These are phyloP conservation scores for Larix kaempferi DNA, from an alignment of 75 land plant species.

Conservation along the genomic window DNA sequence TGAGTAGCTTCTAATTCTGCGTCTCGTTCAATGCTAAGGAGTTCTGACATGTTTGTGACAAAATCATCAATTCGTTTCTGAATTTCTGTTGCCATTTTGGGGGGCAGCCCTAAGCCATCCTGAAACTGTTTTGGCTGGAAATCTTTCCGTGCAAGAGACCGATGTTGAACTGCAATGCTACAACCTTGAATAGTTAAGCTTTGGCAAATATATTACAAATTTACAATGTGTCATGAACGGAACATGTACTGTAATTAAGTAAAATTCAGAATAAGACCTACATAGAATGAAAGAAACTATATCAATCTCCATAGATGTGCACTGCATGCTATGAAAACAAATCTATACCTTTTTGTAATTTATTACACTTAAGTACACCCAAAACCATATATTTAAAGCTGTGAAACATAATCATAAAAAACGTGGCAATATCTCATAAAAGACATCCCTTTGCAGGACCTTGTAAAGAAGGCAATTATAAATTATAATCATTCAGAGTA, in stretches of 20 bases:
- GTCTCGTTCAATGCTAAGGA: slow-evolving; percentile 76
- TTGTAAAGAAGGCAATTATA: not conserved
- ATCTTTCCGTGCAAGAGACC: slow-evolving; percentile 44
- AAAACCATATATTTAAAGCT: not conserved
- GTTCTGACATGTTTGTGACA: slow-evolving; percentile 51
- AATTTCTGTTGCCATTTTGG: slow-evolving; percentile 43
- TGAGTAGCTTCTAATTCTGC: slow-evolving; percentile 84
- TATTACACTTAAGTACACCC: not conserved
- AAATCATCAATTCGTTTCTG: slow-evolving; percentile 68
- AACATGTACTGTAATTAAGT: not conserved
- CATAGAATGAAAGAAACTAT: not conserved
- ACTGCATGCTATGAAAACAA: not conserved
- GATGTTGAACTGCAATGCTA: slow-evolving; percentile 54
- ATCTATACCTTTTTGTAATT: not conserved
- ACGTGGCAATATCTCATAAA: not conserved
- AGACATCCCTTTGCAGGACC: not conserved
- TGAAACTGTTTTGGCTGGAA: slow-evolving; percentile 37
- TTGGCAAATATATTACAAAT: not conserved
- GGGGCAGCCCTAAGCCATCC: slow-evolving; percentile 54
- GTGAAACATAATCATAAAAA: not conserved
- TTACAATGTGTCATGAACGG: not conserved
- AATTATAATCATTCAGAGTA: not conserved
- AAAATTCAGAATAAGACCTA: not conserved
- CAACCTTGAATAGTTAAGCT: slow-evolving; percentile 6
- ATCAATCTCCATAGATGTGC: not conserved